phyloP scores from a whole-genome alignment of 2,329 filamentous ascomycete genomes.

The Exophiala xenobiotica region DNA sequence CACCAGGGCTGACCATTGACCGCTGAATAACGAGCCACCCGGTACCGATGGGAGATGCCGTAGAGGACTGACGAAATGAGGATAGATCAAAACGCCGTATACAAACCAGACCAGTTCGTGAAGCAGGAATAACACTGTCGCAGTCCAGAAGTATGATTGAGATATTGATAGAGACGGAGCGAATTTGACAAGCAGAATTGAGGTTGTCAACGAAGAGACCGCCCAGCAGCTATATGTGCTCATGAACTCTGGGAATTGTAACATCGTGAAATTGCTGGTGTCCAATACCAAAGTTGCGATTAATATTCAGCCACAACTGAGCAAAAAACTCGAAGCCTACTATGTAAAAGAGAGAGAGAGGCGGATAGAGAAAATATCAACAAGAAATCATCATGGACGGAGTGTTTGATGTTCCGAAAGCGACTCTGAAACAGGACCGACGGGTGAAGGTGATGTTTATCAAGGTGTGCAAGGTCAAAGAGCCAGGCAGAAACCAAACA shows the following conservation, averaged over 20 bases:
- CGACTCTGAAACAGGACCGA: not conserved
- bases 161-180: slow-evolving; percentile 34
- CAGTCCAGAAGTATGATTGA: slow-evolving; percentile 33
- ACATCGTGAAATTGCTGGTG: slow-evolving; percentile 34
- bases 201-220: slow-evolving; percentile 16
- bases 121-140: slow-evolving; percentile 27
- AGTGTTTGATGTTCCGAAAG: not conserved
- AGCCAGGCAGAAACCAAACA: not conserved
- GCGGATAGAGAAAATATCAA: not conserved
- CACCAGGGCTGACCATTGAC: slow-evolving; percentile 43
- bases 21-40: slow-evolving; percentile 47
- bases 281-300: too few species aligned
- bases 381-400: not conserved
- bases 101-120: slow-evolving; percentile 31
- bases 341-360: not conserved
- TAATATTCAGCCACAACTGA: too few species aligned
- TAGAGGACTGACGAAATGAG: slow-evolving; percentile 58
- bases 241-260: slow-evolving; percentile 35
- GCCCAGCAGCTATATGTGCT: slow-evolving; percentile 27
- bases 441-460: not conserved
- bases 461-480: not conserved
- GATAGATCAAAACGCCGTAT: slow-evolving; percentile 54
- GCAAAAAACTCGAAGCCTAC: too few species aligned
- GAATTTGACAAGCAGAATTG: slow-evolving; percentile 24
- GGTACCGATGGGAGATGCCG: slow-evolving; percentile 56